Base-by-base conservation (phyloP, 2,329 filamentous ascomycete species). In the Corinectria fuckeliana region DNA sequence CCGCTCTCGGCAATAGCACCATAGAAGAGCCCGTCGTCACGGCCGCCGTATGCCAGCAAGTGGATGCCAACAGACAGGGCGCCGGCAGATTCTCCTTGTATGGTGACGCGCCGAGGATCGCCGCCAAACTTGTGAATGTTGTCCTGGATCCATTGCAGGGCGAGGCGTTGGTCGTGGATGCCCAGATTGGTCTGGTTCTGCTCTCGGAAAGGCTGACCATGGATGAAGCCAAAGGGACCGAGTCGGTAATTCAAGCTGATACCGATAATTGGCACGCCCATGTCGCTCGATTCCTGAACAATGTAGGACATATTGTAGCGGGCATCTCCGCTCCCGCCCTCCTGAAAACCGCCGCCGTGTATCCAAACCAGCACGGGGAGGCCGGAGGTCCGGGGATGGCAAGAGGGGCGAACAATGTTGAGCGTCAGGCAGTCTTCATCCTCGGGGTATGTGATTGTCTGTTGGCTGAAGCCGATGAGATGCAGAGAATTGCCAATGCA, bases 231-330 rank as follows among this genome's bases (percentile, higher is more conserved):
- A 23, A 32, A 55, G n/a, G 20, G 34, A n/a, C 36, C 32, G 16
- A 48, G 38, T 10, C 52, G 52, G 52, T 48, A 55, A 20, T 55
- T 55, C 32, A 55, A 30, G 25, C 42, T 49, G 9, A 38, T 34
- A n/a, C 32, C 52, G 2, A 84, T 75, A 54, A 84, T 77, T 0
- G 79, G 80, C 57, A 78, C 76, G 58, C 76, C 76, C 23, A 78
- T 78, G 3, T 71, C 62, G 5, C 77, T 74, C 1, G 78, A 76
- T 14, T 36, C 45, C 77, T 3, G 36, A 5, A 88, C 82, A 41
- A 88, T 80, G 58, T 80, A 83, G 11, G 82, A 83, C 54, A 87
- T 75, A 66, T 88, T 88, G 70, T 88, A 88, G 28, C 83, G 76
- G 18, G 77, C 68, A 50, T 84, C 79, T 66, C 64, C 18, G 71